These are phyloP conservation scores for Taxillus chinensis DNA, from an alignment of 164 flowering plant species.

Conservation along the genomic window DNA sequence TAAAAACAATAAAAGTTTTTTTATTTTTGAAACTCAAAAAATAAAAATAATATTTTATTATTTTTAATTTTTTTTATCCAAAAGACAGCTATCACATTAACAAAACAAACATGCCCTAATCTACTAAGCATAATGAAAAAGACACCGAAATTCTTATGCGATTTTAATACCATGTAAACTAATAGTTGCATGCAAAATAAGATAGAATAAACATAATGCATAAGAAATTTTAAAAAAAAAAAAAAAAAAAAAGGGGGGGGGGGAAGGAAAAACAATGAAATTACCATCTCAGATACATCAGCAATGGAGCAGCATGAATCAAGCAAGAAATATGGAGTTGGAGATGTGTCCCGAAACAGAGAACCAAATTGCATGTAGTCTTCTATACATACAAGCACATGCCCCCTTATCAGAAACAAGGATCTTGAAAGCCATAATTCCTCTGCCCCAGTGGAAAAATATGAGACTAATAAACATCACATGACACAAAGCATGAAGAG, in stretches of 20 bases:
- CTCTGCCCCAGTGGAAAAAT: conserved; percentile 25
- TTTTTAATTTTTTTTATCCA: too few relatives aligned
- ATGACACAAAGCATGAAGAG: not conserved
- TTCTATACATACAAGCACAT: conserved; percentile 52
- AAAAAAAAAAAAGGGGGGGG: not conserved
- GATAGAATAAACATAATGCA: not conserved
- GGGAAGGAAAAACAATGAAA: not conserved
- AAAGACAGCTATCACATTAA: too few relatives aligned
- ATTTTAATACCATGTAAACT: too few relatives aligned
- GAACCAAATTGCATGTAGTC: conserved; percentile 44
- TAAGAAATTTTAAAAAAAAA: not conserved
- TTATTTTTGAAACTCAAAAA: too few relatives aligned
- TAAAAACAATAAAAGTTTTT: too few relatives aligned
- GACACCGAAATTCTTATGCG: not conserved
- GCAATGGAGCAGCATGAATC: conserved; percentile 50
- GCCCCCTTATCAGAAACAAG: conserved; percentile 44
- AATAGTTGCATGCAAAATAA: not conserved
- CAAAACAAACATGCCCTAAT: not conserved
- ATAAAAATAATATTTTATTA: too few relatives aligned
- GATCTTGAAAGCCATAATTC: conserved; percentile 55
- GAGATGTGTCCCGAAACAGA: conserved; percentile 13
- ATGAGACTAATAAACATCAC: conserved; percentile 3
- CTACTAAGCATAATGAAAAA: not conserved
- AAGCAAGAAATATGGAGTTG: conserved; percentile 36
- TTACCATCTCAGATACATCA: conserved; percentile 62